Evolutionary conservation across 345 rosid species (phyloP).

Genomic region (Gossypium stocksii): DNA sequence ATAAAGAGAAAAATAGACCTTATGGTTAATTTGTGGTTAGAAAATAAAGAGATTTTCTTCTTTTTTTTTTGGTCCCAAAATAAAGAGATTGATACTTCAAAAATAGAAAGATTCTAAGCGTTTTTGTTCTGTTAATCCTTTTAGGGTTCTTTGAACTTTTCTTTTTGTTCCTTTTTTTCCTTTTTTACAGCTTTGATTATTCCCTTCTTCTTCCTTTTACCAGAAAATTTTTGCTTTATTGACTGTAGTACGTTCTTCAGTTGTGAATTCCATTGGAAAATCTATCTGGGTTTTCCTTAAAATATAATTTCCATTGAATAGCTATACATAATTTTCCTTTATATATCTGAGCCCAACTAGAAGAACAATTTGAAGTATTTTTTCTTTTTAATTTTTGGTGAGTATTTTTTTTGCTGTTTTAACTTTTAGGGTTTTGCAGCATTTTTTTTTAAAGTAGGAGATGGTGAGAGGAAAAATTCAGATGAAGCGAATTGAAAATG

Average conservation of each 20-base stretch:
- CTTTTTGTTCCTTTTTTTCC: not conserved
- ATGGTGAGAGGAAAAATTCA: constrained; percentile 29
- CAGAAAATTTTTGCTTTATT: not conserved
- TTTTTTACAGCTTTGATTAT: not conserved
- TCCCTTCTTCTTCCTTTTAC: not conserved
- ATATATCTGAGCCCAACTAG: not conserved
- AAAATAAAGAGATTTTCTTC: too few relatives aligned
- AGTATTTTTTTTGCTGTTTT: not conserved
- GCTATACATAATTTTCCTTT: not conserved
- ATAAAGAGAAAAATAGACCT: not conserved
- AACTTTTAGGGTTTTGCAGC: constrained; percentile 7
- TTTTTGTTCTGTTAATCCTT: too few relatives aligned
- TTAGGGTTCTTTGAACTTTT: too few relatives aligned
- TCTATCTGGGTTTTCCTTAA: not conserved
- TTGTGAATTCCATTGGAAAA: not conserved
- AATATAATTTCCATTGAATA: not conserved
- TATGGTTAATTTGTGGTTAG: not conserved
- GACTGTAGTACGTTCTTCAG: not conserved
- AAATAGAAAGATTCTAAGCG: too few relatives aligned
- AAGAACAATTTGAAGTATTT: not conserved
- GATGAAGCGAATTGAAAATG: constrained; percentile 25
- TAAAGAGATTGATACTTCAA: too few relatives aligned
- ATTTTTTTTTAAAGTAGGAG: not conserved
- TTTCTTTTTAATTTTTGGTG: constrained; percentile 5
- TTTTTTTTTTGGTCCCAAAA: too few relatives aligned